Percentiles rank a stretch among this genome's conserved stretches.
Evolutionary conservation across 2,329 filamentous ascomycete genomes (phyloP).

Genomic region (Trichoderma citrinoviride): DNA sequence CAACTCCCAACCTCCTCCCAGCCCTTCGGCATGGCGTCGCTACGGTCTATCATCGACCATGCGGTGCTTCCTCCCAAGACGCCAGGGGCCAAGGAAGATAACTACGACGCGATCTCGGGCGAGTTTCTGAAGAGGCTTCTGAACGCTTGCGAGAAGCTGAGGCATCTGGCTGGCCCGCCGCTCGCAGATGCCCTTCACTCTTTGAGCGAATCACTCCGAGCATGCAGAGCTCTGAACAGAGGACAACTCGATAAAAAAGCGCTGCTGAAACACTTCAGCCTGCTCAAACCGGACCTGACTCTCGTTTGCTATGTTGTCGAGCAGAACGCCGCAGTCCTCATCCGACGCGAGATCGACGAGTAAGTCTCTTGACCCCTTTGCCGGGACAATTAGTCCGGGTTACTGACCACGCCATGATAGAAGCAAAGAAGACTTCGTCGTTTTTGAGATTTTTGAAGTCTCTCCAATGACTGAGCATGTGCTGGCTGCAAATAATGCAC

Average conservation of each 20-base stretch:
- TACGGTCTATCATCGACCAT: constrained; percentile 27
- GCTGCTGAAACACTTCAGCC: not conserved
- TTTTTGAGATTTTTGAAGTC: constrained; percentile 58
- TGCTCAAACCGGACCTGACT: not conserved
- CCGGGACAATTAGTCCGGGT: not conserved
- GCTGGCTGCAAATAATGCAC: constrained; percentile 47
- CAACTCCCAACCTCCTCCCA: not conserved
- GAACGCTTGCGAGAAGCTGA: constrained; percentile 12
- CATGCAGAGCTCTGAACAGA: not conserved
- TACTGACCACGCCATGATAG: not conserved
- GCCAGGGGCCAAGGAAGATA: constrained; percentile 16
- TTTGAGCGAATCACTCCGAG: constrained; percentile 4
- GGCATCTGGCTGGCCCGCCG: not conserved
- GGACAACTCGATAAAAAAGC: constrained; percentile 1
- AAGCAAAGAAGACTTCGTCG: constrained; percentile 27
- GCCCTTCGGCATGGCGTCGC: constrained; percentile 6
- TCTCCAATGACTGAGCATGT: constrained; percentile 57
- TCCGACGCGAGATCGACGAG: constrained; percentile 25
- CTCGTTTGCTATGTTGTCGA: constrained; percentile 20
- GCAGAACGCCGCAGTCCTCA: constrained; percentile 36
- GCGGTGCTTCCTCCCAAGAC: constrained; percentile 28
- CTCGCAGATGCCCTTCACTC: not conserved
- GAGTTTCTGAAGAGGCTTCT: constrained; percentile 22
- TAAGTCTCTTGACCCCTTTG: constrained; percentile 14
- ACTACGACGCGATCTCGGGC: not conserved